phyloP scores from a whole-genome alignment of 768 basidiomycete genomes.

The Kwoniella mangroviensis region DNA sequence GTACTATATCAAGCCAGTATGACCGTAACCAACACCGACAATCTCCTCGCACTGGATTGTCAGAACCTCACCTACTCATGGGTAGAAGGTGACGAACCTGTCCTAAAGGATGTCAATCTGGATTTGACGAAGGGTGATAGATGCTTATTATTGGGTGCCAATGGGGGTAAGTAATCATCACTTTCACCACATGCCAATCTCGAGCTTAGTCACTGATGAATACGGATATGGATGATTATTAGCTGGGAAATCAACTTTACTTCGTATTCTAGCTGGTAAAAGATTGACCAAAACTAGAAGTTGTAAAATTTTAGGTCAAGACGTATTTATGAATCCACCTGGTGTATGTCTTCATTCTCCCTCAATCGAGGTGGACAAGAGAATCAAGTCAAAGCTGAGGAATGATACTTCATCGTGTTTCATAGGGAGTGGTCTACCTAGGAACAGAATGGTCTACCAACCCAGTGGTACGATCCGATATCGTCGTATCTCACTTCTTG shows the following conservation, averaged over 20 bases:
- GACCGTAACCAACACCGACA: conserved; percentile 13
- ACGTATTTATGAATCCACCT: conserved; percentile 88
- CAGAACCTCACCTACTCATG: conserved; percentile 39
- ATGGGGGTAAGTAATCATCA: conserved; percentile 73
- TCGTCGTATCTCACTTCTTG: conserved; percentile 89
- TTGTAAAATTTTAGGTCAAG: conserved; percentile 74
- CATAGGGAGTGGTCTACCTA: conserved; percentile 74
- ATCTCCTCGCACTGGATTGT: conserved; percentile 41
- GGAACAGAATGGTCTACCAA: conserved; percentile 99
- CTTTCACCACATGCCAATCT: conserved; percentile 12
- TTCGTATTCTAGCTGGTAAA: conserved; percentile 93
- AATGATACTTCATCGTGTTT: too few relatives aligned
- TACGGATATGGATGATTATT: neutral
- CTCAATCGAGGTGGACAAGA: too few relatives aligned
- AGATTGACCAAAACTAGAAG: conserved; percentile 70
- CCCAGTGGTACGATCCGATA: conserved; percentile 91
- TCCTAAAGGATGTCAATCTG: conserved; percentile 69
- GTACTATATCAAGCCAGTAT: neutral
- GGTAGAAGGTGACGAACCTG: conserved; percentile 34
- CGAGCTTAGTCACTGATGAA: neutral
- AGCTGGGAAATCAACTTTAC: conserved; percentile 91
- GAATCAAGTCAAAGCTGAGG: too few relatives aligned
- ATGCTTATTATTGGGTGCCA: conserved; percentile 87
- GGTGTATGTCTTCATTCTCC: conserved; percentile 48
- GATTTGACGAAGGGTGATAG: conserved; percentile 74